Percentiles rank a stretch among this genome's conserved stretches.
Evolutionary conservation across 2,329 filamentous ascomycete species (phyloP).

Genomic region (Malbranchea cinnamomea): DNA sequence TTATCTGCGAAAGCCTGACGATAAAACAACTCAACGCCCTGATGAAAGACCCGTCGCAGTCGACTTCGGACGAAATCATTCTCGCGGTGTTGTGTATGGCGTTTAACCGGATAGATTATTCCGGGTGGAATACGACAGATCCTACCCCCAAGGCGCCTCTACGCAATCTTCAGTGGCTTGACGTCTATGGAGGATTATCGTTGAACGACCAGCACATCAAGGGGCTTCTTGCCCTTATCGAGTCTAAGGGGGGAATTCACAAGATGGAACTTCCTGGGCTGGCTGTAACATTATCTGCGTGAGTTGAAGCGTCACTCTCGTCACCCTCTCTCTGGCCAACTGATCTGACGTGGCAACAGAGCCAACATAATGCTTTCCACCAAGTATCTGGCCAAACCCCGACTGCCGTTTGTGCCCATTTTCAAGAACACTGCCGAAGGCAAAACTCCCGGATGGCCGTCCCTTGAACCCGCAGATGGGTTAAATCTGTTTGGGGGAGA

Average conservation of each 20-base stretch:
- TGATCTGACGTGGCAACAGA: constrained; percentile 6
- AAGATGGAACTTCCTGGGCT: constrained; percentile 23
- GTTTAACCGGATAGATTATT: constrained; percentile 14
- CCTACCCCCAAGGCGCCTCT: constrained; percentile 14
- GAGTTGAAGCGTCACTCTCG: too few relatives aligned
- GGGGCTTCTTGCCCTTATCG: constrained; percentile 16
- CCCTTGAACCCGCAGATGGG: constrained; percentile 2
- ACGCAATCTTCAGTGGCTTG: constrained; percentile 14
- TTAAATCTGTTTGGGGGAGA: too few relatives aligned
- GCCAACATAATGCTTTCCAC: constrained; percentile 14
- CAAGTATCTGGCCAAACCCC: constrained; percentile 12
- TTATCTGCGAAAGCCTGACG: constrained; percentile 13
- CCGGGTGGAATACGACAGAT: constrained; percentile 8
- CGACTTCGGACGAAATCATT: constrained; percentile 15
- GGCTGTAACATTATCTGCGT: constrained; percentile 25
- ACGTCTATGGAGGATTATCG: constrained; percentile 15
- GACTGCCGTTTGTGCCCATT: constrained; percentile 13
- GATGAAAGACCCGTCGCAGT: constrained; percentile 11
- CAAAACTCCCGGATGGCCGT: constrained; percentile 11
- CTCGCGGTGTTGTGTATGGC: constrained; percentile 16
- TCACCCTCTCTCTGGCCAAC: neutral
- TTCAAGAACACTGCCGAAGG: constrained; percentile 11
- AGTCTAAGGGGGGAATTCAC: constrained; percentile 22
- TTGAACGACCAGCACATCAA: constrained; percentile 15
- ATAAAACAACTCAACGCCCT: constrained; percentile 16